Evolutionary conservation across 2,329 filamentous ascomycete genomes (phyloP).

Genomic region (Ceratocystis ficicola): DNA sequence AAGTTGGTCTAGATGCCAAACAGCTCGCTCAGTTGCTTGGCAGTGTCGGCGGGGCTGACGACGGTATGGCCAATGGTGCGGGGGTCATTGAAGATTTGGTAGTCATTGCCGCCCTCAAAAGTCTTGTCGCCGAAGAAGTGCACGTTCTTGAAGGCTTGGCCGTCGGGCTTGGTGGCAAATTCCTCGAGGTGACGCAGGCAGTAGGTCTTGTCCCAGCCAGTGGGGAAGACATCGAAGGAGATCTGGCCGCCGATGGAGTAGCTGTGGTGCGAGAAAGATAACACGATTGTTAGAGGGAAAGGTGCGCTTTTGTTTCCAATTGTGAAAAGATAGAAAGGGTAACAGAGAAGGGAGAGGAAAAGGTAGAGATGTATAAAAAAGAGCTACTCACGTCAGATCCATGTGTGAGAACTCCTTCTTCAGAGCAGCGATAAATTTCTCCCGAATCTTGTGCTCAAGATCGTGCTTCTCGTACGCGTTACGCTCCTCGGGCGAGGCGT

Average conservation of each 20-base stretch:
- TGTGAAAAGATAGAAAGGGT: not conserved
- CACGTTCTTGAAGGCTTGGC: conserved; percentile 69
- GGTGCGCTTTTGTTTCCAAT: not conserved
- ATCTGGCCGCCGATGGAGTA: conserved; percentile 96
- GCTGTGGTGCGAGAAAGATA: conserved; percentile 32
- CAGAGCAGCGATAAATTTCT: conserved; percentile 62
- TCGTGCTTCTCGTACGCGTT: conserved; percentile 75
- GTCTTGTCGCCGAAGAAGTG: conserved; percentile 99
- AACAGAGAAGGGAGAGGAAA: conserved; percentile 17
- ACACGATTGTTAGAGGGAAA: not conserved
- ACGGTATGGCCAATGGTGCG: conserved; percentile 80
- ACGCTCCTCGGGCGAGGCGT: conserved; percentile 69
- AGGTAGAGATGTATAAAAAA: not conserved
- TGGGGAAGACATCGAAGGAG: conserved; percentile 95
- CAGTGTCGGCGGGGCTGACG: conserved; percentile 68
- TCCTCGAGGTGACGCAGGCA: conserved; percentile 77
- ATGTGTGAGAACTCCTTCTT: conserved; percentile 71
- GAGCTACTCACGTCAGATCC: conserved; percentile 60
- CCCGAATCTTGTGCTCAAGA: conserved; percentile 60
- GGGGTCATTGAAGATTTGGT: conserved; percentile 76
- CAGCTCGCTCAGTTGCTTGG: conserved; percentile 64
- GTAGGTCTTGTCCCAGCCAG: conserved; percentile 98
- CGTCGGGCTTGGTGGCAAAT: conserved; percentile 58
- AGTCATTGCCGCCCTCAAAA: conserved; percentile 81
- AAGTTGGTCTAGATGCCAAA: conserved; percentile 48